Percentiles rank a stretch among this genome's conserved stretches.
Evolutionary conservation across 1,284 basidiomycete genomes (phyloP).

Genomic region (Irpex sp.): DNA sequence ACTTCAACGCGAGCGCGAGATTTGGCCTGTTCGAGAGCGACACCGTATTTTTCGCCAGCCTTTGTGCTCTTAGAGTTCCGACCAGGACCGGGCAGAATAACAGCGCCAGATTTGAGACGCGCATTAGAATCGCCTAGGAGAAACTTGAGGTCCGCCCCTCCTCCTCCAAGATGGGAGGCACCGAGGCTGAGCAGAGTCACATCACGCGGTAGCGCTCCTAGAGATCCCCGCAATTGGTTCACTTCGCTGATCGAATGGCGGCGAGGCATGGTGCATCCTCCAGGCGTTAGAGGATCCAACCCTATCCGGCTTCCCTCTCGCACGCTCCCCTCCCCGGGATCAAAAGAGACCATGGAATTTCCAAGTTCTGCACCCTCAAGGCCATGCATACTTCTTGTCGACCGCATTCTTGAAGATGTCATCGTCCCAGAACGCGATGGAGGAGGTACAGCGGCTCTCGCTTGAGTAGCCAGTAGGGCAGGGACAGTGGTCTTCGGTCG

Average conservation of each 20-base stretch:
- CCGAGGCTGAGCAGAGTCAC: constrained; percentile 50
- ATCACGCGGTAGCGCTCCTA: constrained; percentile 36
- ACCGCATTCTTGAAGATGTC: constrained; percentile 24
- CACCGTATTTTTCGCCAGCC: constrained; percentile 15
- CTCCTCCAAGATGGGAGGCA: constrained; percentile 41
- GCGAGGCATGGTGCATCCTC: constrained; percentile 17
- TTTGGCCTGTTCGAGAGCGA: constrained; percentile 63
- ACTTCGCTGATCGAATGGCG: neutral
- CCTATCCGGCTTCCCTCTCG: constrained; percentile 36
- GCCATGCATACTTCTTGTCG: constrained; percentile 38
- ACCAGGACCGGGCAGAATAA: constrained; percentile 32
- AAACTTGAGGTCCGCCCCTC: constrained; percentile 49
- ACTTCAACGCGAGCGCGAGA: constrained; percentile 75
- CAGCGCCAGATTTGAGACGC: constrained; percentile 51
- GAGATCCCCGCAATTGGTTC: neutral
- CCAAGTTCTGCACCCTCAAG: constrained; percentile 41
- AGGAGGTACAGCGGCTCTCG: neutral
- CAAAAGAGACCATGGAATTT: constrained; percentile 40
- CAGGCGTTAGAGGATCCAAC: constrained; percentile 26
- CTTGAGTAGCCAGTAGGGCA: neutral
- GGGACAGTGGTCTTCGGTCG: neutral
- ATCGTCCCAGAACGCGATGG: neutral
- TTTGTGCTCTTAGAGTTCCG: constrained; percentile 18
- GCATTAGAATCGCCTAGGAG: constrained; percentile 58
- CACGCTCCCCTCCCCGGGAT: constrained; percentile 26